phyloP scores from a whole-genome alignment of 164 flowering plant species.

The Santalum album region DNA sequence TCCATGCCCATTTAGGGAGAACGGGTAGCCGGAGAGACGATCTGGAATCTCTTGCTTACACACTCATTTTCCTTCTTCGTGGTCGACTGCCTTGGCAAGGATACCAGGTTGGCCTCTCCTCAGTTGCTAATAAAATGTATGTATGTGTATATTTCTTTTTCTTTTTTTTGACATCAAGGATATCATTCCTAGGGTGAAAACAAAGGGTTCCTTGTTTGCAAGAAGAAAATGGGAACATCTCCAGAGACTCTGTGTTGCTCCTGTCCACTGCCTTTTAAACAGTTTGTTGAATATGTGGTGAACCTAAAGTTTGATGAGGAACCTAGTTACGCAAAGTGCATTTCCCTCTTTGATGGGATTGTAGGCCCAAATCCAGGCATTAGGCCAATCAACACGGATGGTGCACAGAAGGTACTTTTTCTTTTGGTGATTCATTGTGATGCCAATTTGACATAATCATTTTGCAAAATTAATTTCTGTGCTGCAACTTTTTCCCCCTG shows the following conservation, averaged over 20 bases:
- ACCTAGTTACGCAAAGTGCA: constrained; percentile 51
- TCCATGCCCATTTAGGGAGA: constrained; percentile 65
- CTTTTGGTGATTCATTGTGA: background rate
- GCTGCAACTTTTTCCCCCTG: constrained; percentile 1
- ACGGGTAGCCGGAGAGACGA: constrained; percentile 61
- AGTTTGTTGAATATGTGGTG: constrained; percentile 49
- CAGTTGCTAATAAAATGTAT: background rate
- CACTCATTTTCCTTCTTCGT: constrained; percentile 50
- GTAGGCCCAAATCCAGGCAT: constrained; percentile 41
- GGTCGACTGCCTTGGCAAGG: constrained; percentile 75
- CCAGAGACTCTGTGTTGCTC: constrained; percentile 47
- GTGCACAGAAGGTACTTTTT: constrained; percentile 50
- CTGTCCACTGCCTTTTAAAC: constrained; percentile 49
- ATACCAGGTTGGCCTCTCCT: constrained; percentile 32
- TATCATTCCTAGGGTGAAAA: constrained; percentile 46
- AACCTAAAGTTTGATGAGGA: constrained; percentile 65
- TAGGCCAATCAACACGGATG: constrained; percentile 60
- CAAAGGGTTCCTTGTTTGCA: constrained; percentile 58
- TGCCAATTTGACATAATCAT: background rate
- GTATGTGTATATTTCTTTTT: background rate
- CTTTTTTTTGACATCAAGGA: constrained; percentile 1
- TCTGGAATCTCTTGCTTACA: constrained; percentile 64
- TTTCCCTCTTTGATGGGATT: constrained; percentile 51
- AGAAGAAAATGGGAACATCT: constrained; percentile 63
- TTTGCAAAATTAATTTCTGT: too few relatives aligned